Conservation (phyloP, 2,329 filamentous ascomycete species). For the Cladosporium sp. region DNA sequence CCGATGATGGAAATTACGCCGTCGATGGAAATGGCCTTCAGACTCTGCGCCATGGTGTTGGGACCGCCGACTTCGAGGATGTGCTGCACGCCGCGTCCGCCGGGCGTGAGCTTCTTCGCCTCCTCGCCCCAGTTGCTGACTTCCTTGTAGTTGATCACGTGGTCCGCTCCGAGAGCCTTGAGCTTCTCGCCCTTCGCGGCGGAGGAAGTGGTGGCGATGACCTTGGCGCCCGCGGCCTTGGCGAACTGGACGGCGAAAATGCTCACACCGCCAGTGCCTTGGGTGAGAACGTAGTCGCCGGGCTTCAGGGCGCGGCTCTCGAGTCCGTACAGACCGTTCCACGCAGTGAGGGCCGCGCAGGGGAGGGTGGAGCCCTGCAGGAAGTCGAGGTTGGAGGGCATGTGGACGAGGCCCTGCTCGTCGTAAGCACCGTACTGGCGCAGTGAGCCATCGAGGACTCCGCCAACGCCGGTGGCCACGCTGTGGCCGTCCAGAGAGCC, state of each 20-base stretch:
- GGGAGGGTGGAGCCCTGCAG: conserved; percentile 45
- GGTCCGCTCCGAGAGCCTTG: conserved; percentile 51
- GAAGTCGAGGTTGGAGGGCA: conserved; percentile 54
- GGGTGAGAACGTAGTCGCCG: conserved; percentile 55
- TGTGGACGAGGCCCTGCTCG: conserved; percentile 61
- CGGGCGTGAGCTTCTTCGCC: conserved; percentile 46
- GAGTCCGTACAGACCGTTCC: conserved; percentile 52
- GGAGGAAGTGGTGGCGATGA: conserved; percentile 56
- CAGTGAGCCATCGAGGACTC: conserved; percentile 63
- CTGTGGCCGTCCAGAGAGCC: conserved; percentile 40
- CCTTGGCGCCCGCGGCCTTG: conserved; percentile 50
- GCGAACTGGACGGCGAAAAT: conserved; percentile 61
- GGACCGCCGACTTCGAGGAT: conserved; percentile 64
- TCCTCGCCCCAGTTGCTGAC: conserved; percentile 52
- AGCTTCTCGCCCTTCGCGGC: conserved; percentile 47
- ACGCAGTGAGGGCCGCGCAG: conserved; percentile 46
- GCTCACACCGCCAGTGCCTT: conserved; percentile 67
- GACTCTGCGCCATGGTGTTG: conserved; percentile 54
- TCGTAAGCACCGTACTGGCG: conserved; percentile 64
- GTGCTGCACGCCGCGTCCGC: conserved; percentile 56
- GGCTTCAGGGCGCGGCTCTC: conserved; percentile 34
- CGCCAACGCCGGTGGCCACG: conserved; percentile 59
- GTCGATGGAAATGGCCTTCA: conserved; percentile 42
- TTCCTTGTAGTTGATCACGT: conserved; percentile 55
- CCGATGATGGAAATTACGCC: conserved; percentile 56